Conservation (phyloP, 495 filamentous ascomycete genomes). For the Aspergillus heteromorphus region DNA sequence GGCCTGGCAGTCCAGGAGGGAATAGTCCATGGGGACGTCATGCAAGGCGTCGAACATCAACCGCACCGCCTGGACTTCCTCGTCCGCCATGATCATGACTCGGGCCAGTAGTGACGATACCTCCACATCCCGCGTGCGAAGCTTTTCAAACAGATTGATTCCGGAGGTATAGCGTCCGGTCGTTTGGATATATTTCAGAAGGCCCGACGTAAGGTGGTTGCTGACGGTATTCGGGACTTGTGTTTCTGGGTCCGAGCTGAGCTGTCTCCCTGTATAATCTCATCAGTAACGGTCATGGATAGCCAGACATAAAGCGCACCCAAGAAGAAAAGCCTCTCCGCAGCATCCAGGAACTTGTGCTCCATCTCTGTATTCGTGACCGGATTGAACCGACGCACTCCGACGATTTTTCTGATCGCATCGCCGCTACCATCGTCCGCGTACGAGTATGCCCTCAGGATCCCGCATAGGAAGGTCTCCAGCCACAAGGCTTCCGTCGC, state of each 20-base stretch:
- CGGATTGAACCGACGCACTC: constrained; percentile 91
- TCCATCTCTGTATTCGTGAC: constrained; percentile 96
- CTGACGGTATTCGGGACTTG: constrained; percentile 95
- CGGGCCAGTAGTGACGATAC: constrained; percentile 88
- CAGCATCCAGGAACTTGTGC: constrained; percentile 92
- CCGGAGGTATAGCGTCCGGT: constrained; percentile 93
- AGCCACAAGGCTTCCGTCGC: constrained; percentile 93
- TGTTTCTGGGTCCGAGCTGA: constrained; percentile 94
- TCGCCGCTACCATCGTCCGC: constrained; percentile 92
- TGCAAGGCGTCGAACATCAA: constrained; percentile 82
- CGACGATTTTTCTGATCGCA: constrained; percentile 86
- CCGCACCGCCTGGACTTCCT: constrained; percentile 90
- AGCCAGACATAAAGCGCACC: constrained; percentile 44
- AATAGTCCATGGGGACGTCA: constrained; percentile 92
- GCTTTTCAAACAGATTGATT: constrained; percentile 96
- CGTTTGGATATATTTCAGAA: constrained; percentile 94
- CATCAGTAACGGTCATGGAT: constrained; percentile 17
- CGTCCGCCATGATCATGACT: constrained; percentile 86
- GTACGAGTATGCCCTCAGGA: constrained; percentile 89
- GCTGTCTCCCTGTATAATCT: constrained; percentile 68
- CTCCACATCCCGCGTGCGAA: constrained; percentile 83
- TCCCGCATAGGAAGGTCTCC: constrained; percentile 92
- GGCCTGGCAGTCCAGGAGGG: constrained; percentile 88
- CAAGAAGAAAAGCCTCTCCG: constrained; percentile 90
- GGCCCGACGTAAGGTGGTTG: constrained; percentile 88